Evolutionary conservation across 306 rosid species (phyloP).

Genomic region (Prunus davidiana): DNA sequence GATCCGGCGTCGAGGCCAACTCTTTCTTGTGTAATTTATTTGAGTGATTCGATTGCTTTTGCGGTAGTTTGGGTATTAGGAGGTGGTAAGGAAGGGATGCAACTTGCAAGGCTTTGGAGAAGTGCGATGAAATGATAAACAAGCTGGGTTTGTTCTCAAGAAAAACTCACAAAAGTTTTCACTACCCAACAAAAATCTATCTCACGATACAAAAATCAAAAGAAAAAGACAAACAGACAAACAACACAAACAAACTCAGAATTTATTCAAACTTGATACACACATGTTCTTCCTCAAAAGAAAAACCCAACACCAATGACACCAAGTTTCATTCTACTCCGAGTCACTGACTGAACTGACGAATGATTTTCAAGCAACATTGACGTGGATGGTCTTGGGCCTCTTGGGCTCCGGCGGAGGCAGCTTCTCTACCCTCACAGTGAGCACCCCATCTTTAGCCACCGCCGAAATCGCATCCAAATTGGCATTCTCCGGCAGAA

Average conservation of each 20-base stretch:
- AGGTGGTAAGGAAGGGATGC: constrained; percentile 64
- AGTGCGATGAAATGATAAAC: constrained; percentile 77
- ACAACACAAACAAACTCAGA: no score
- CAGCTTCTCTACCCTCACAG: constrained; percentile 49
- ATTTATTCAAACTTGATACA: no score
- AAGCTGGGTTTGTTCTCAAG: constrained; percentile 73
- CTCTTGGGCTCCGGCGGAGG: constrained; percentile 70
- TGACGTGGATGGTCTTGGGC: constrained; percentile 50
- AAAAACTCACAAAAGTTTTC: no score
- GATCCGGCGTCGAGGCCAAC: no score
- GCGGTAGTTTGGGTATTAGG: constrained; percentile 36
- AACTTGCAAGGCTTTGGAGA: constrained; percentile 47
- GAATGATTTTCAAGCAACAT: constrained; percentile 32
- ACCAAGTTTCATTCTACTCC: no score
- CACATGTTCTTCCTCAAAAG: no score
- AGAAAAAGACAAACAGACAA: no score
- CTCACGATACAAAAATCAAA: no score
- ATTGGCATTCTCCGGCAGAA: constrained; percentile 55
- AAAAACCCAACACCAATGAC: no score
- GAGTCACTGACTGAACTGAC: no score
- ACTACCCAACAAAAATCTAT: no score
- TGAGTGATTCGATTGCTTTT: constrained; percentile 5
- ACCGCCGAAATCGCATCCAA: constrained; percentile 37
- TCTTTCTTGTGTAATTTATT: background rate
- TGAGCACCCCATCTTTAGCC: constrained; percentile 54